A percentile compares a stretch with the other conserved stretches of the same genome.
phyloP scores from a whole-genome alignment of 257 asterid species.

The Scutellaria barbata region DNA sequence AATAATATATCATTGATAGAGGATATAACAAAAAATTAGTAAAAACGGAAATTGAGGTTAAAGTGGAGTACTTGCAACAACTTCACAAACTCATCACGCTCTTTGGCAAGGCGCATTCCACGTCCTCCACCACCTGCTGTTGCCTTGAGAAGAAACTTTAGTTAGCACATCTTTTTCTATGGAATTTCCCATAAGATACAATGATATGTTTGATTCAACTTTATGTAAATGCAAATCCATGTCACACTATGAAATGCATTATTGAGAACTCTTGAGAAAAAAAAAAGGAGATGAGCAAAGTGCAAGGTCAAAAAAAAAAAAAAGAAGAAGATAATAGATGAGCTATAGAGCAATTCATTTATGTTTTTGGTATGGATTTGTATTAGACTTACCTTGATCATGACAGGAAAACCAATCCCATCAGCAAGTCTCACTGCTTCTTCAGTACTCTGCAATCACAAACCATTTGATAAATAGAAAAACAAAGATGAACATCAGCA shows the following conservation, averaged over 20 bases:
- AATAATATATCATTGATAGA: background rate
- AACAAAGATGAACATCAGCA: conserved; percentile 4
- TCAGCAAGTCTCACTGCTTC: conserved; percentile 85
- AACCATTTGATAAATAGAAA: conserved; percentile 26
- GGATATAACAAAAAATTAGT: background rate
- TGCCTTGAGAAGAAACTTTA: conserved; percentile 61
- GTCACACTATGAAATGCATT: background rate
- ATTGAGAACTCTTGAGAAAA: background rate
- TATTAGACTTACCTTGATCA: conserved; percentile 81
- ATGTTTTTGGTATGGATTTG: background rate
- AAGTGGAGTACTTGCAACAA: conserved; percentile 74
- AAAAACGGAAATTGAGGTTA: background rate
- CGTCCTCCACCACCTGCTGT: conserved; percentile 99
- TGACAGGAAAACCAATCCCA: conserved; percentile 91
- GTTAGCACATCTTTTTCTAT: conserved; percentile 26
- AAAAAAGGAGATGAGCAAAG: background rate
- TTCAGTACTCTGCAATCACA: conserved; percentile 72
- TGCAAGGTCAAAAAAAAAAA: background rate
- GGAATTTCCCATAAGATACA: background rate
- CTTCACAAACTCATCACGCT: conserved; percentile 92
- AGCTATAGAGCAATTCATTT: background rate
- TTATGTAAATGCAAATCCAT: background rate
- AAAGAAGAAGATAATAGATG: background rate
- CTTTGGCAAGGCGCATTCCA: conserved; percentile 99
- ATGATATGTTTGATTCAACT: conserved; percentile 1